A percentile compares a stretch with the other conserved stretches of the same genome.
Conservation (phyloP, 1,139 yeast species). For the Pichiaceae sp. region DNA sequence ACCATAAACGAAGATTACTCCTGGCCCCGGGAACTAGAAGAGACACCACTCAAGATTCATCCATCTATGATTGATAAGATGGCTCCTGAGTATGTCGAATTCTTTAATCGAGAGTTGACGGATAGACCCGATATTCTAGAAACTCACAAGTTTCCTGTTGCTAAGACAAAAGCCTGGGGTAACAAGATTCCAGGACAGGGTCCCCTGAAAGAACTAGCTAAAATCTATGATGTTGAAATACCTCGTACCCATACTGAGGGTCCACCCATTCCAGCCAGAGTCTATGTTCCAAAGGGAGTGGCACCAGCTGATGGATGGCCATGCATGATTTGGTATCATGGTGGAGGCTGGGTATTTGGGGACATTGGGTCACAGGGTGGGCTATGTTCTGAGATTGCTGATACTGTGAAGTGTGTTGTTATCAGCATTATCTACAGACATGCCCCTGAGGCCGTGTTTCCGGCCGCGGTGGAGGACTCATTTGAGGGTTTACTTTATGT, state of each 20-base stretch:
- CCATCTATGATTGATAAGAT: slow-evolving; percentile 2
- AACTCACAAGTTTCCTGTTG: slow-evolving; percentile 35
- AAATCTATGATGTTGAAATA: slow-evolving; percentile 24
- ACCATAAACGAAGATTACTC: background rate
- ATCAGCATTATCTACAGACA: slow-evolving; percentile 35
- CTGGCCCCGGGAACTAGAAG: background rate
- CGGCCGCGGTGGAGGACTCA: slow-evolving; percentile 41
- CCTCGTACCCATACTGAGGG: slow-evolving; percentile 25
- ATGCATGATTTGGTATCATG: slow-evolving; percentile 38
- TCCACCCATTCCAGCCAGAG: slow-evolving; percentile 20
- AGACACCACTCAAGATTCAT: background rate
- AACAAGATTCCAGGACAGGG: slow-evolving; percentile 24
- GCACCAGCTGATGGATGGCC: slow-evolving; percentile 37
- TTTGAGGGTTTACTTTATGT: slow-evolving; percentile 27
- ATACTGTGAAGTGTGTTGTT: slow-evolving; percentile 29
- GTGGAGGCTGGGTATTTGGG: slow-evolving; percentile 40
- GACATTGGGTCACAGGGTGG: slow-evolving; percentile 36
- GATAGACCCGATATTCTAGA: slow-evolving; percentile 29
- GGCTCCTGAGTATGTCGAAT: slow-evolving; percentile 21
- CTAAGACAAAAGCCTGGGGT: slow-evolving; percentile 31
- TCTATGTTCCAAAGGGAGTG: slow-evolving; percentile 20
- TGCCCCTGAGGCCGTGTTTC: slow-evolving; percentile 45
- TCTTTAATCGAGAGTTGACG: slow-evolving; percentile 22
- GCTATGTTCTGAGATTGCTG: slow-evolving; percentile 35
- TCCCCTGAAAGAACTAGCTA: slow-evolving; percentile 16